Evolutionary conservation across 2,329 filamentous ascomycete genomes (phyloP), one percentile per base, ranked within the genome.

Genomic region (Aspergillus transmontanensis): DNA sequence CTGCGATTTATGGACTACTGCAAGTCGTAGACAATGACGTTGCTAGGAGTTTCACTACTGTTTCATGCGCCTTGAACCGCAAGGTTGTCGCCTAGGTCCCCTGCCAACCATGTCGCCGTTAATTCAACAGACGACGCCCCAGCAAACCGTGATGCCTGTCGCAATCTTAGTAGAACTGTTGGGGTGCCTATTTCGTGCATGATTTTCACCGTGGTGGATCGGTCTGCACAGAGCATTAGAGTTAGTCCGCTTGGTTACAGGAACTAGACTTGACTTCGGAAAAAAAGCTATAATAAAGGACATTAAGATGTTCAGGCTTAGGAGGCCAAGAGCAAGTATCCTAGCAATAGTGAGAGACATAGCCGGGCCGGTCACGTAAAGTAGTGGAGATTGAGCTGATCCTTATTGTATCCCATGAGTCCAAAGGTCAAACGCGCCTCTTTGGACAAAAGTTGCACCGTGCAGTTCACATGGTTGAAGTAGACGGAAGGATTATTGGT

Each of bases 81-180:
- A 26, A 54, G 58, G 34, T 34, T 30, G 23, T 45, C 23, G 14
- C 51, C 30, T 43, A 14, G 32, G 19, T 45, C 26, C 43, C 10
- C 43, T 55, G 51, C 32, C 51, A 55, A 55, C 32, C 51, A 41
- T 26, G 10, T 23, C 32, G 26, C 19, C 14, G 14, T 16, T 19
- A 19, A 16, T 19, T 30, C 23, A 55, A 55, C 32, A 11, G n/a
- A 36, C 32, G 21, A 14, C 58, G 12, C 48, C 59, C 32, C 58
- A 56, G 48, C 54, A 30, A 23, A 32, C 21, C 39, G 21, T 34
- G 23, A 54, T 43, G 59, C 16, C 45, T 43, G 60, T 62, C 60
- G 26, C 60, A 66, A 68, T 64, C 63, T 67, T 61, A 65, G 62
- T 39, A n/a, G 26, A 53, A 58, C 57, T 30, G 57, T 60, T 53